Base-by-base conservation (phyloP, 495 filamentous ascomycete species). In the Tuber borchii region DNA sequence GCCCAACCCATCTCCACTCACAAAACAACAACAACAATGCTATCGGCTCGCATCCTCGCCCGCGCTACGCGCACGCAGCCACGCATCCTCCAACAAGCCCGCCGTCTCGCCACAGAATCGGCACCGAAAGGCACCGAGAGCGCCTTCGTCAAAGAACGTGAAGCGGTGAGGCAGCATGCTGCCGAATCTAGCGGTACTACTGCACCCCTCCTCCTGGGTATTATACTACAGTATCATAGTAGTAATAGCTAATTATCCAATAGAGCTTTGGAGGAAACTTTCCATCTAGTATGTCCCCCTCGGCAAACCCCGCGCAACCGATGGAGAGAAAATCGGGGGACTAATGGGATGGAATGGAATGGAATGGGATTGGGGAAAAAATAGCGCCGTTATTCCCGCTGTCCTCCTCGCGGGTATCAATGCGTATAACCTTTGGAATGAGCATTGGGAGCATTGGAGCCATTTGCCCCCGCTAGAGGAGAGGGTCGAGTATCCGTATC, bases 371-470 rank as follows among this genome's bases (percentile, higher is more conserved):
- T 37, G 34, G 34, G 34, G 34, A 37, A 37, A 72, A 73, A 70
- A 76, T 80, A 96, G 93, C 83, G 88, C 85, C 81, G 86, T 91
- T 61, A 85, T 91, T 79, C 93, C 93, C 71, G 85, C 84, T 84
- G 86, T 97, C 75, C 86, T 92, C 78, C 85, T 93, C 78, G 89
- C 91, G 69, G 84, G 86, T 75, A 80, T 89, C 82, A 97, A 97
- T 85, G 93, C 95, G 82, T 95, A 93, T 84, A 90, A 88, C 84
- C 90, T 95, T 75, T 97, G 93, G 93, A 89, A 88, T 76, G 93
- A 96, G 89, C 94, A 97, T 86, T 97, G 93, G 94, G 92, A 95
- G 86, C 94, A 97, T 87, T 93, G 91, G 92, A 85, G 84, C 9
- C 94, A 97, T 87, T 86, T 92, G 87, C 88, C 91, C 72, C 91